Conservation (phyloP, 305 asterid species). For the Euphrasia arctica region DNA sequence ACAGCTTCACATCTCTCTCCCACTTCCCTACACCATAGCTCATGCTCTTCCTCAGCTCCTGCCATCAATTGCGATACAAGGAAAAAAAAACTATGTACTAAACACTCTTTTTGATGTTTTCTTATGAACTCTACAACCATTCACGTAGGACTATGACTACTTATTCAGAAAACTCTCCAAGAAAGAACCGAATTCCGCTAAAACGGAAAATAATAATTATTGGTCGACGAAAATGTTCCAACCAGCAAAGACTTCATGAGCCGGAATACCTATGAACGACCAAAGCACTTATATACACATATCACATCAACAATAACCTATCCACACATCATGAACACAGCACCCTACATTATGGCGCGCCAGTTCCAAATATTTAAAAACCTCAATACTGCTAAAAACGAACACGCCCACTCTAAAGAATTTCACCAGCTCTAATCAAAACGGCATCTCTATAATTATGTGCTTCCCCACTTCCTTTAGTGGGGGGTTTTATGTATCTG, state of each 20-base stretch:
- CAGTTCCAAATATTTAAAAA: constrained; percentile 21
- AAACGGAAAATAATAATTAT: neutral
- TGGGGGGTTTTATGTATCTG: neutral
- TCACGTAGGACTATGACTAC: constrained; percentile 17
- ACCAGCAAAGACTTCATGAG: constrained; percentile 16
- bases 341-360: constrained; percentile 19
- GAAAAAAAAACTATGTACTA: no score
- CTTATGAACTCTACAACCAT: no score
- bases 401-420: constrained; percentile 10
- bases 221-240: constrained; percentile 31
- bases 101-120: no score
- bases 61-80: no score
- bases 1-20: no score
- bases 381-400: constrained; percentile 5
- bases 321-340: constrained; percentile 29
- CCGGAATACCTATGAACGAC: constrained; percentile 25
- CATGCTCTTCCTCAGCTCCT: no score
- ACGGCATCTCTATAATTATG: constrained; percentile 17
- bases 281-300: constrained; percentile 29
- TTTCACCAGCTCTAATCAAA: neutral
- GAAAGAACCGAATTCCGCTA: constrained; percentile 22
- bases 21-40: no score
- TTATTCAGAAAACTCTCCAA: constrained; percentile 21
- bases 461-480: constrained; percentile 29
- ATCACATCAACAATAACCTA: constrained; percentile 17